These are phyloP conservation scores for Alternaria tenuissima DNA, from an alignment of 2,329 filamentous ascomycete species.

Conservation along the genomic window DNA sequence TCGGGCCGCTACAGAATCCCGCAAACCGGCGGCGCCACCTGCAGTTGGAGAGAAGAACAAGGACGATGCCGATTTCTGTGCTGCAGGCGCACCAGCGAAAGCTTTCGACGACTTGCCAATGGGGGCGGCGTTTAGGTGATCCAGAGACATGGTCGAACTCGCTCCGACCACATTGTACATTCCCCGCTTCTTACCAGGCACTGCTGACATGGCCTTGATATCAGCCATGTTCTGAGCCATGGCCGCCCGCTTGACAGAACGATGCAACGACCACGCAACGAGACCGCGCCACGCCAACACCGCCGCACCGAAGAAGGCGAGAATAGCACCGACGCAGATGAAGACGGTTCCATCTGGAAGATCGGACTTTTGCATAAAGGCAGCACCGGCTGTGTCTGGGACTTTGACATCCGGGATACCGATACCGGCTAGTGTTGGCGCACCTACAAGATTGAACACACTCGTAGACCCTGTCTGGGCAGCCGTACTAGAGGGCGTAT, in stretches of 20 bases:
- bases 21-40: constrained; percentile 59
- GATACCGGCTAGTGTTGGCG: constrained; percentile 63
- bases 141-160: constrained; percentile 65
- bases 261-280: constrained; percentile 89
- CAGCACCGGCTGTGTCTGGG: constrained; percentile 82
- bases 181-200: constrained; percentile 49
- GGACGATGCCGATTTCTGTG: constrained; percentile 55
- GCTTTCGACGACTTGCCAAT: constrained; percentile 43
- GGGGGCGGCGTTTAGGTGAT: constrained; percentile 55
- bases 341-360: constrained; percentile 95
- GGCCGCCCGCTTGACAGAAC: constrained; percentile 87
- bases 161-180: constrained; percentile 56
- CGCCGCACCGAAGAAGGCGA: constrained; percentile 82
- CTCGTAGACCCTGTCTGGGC: constrained; percentile 41
- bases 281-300: constrained; percentile 88
- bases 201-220: constrained; percentile 68
- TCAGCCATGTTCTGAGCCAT: constrained; percentile 74
- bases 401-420: constrained; percentile 75
- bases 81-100: constrained; percentile 36
- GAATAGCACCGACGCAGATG: constrained; percentile 87
- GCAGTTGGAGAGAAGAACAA: constrained; percentile 97
- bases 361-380: constrained; percentile 88
- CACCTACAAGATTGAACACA: constrained; percentile 40
- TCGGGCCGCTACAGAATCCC: constrained; percentile 62
- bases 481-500: constrained; percentile 16